phyloP scores from a whole-genome alignment of 345 rosid species.

The Corchorus olitorius region DNA sequence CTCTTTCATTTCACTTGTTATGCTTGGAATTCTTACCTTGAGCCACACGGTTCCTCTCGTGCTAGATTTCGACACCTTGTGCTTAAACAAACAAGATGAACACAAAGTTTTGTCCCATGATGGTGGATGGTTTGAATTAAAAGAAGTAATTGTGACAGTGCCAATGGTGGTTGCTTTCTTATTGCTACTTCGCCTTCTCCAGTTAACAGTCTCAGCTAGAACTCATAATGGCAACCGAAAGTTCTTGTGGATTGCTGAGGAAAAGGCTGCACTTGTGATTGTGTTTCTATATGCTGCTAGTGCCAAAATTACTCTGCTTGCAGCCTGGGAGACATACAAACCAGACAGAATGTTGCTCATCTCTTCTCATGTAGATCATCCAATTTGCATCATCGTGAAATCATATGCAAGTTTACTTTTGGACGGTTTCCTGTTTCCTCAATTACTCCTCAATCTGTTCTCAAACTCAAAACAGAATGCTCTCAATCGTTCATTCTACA shows the following conservation, averaged over 20 bases:
- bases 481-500: conserved; percentile 38
- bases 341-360: neutral
- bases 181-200: conserved; percentile 50
- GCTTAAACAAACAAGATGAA: conserved; percentile 14
- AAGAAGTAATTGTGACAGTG: conserved; percentile 43
- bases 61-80: conserved; percentile 47
- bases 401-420: conserved; percentile 43
- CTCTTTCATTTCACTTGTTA: conserved; percentile 48
- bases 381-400: conserved; percentile 33
- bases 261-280: conserved; percentile 32
- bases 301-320: conserved; percentile 36
- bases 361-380: neutral
- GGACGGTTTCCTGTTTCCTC: conserved; percentile 55
- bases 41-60: conserved; percentile 44
- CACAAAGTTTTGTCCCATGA: conserved; percentile 27
- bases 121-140: conserved; percentile 38
- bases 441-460: conserved; percentile 47
- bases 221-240: conserved; percentile 6
- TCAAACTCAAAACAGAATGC: conserved; percentile 33
- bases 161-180: conserved; percentile 47
- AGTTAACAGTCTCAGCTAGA: conserved; percentile 40
- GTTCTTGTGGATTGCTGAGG: conserved; percentile 44
- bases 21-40: conserved; percentile 47
- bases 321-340: conserved; percentile 14
- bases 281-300: conserved; percentile 38